A percentile compares a stretch with the other conserved stretches of the same genome.
Conservation (phyloP, 2,329 filamentous ascomycete genomes). For the Scolecobasidium constrictum region DNA sequence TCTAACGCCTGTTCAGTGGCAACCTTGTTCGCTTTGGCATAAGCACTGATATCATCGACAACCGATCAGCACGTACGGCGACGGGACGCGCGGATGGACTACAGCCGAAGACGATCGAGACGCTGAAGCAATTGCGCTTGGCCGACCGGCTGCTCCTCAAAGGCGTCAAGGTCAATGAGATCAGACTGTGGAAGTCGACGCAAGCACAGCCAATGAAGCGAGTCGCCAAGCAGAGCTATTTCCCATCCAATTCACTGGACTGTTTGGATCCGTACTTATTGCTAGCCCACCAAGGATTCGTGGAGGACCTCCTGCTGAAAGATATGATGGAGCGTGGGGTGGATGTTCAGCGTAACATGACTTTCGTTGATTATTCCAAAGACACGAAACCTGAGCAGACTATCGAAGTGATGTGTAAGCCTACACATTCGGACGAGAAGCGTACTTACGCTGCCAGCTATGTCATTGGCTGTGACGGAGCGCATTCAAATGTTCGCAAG, state of each 20-base stretch:
- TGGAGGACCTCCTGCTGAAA: constrained; percentile 59
- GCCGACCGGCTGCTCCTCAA: constrained; percentile 56
- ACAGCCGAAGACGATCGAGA: constrained; percentile 71
- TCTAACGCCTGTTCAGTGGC: constrained; percentile 25
- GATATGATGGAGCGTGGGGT: constrained; percentile 56
- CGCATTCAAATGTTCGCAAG: constrained; percentile 58
- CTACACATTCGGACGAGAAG: constrained; percentile 23
- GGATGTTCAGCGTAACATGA: constrained; percentile 51
- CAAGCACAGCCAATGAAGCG: constrained; percentile 38
- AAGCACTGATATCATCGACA: constrained; percentile 55
- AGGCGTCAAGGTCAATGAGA: constrained; percentile 62
- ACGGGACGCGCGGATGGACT: constrained; percentile 62
- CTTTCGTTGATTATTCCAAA: constrained; percentile 43
- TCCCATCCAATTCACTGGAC: constrained; percentile 39
- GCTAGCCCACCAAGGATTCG: constrained; percentile 60
- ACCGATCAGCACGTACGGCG: constrained; percentile 55
- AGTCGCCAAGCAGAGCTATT: constrained; percentile 56
- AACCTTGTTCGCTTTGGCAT: constrained; percentile 56
- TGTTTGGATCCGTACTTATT: constrained; percentile 43
- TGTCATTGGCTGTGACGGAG: constrained; percentile 62
- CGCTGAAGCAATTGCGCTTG: constrained; percentile 61
- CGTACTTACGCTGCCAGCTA: constrained; percentile 47
- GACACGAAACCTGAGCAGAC: constrained; percentile 24
- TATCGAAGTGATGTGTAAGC: constrained; percentile 31
- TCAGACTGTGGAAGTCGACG: constrained; percentile 55